Evolutionary conservation across 2,329 filamentous ascomycete genomes (phyloP).

Genomic region (Alternaria ventricosa): DNA sequence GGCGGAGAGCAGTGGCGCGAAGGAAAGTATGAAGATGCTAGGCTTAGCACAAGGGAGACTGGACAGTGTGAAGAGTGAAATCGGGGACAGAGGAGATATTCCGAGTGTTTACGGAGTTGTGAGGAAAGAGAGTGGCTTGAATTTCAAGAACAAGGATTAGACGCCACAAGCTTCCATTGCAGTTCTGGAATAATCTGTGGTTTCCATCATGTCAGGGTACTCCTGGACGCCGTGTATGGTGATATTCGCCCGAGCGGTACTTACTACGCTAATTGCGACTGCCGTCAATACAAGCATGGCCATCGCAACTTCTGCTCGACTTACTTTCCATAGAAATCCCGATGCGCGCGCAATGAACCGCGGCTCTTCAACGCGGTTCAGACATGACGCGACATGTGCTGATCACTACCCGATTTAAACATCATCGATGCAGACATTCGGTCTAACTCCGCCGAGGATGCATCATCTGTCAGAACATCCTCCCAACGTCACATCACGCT

Average conservation of each 20-base stretch:
- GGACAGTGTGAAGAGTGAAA: slow-evolving; percentile 70
- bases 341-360: not conserved
- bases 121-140: slow-evolving; percentile 74
- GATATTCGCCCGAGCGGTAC: slow-evolving; percentile 4
- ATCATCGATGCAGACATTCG: slow-evolving; percentile 11
- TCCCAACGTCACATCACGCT: slow-evolving; percentile 12
- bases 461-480: slow-evolving; percentile 16
- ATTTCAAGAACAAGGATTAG: slow-evolving; percentile 64
- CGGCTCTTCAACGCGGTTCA: not conserved
- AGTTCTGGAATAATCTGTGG: not conserved
- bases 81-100: slow-evolving; percentile 76
- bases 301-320: not conserved
- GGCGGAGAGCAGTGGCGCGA: slow-evolving; percentile 64
- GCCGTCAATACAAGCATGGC: slow-evolving; percentile 1
- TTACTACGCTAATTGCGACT: not conserved
- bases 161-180: not conserved
- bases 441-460: slow-evolving; percentile 21
- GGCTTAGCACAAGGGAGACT: slow-evolving; percentile 73
- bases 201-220: not conserved
- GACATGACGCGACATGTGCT: not conserved
- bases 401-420: slow-evolving; percentile 10
- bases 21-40: slow-evolving; percentile 65
- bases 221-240: not conserved
- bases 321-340: not conserved
- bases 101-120: slow-evolving; percentile 83